A percentile compares a stretch with the other conserved stretches of the same genome.
Conservation (phyloP, 1,284 basidiomycete genomes). For the Golubevia sp. region DNA sequence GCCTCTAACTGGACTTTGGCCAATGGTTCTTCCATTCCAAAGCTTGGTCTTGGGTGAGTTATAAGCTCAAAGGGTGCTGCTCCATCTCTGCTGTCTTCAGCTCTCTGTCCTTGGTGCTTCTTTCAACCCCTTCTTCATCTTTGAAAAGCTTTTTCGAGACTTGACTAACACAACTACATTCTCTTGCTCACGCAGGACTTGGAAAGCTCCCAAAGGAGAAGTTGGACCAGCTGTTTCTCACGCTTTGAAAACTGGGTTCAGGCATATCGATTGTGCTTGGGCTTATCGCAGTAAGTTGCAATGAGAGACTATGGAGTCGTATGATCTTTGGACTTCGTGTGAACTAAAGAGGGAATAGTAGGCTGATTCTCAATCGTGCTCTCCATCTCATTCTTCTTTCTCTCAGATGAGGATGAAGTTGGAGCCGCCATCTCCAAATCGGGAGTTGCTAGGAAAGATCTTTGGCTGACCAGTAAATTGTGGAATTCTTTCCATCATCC, state of each 20-base stretch:
- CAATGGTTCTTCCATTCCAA: slow-evolving; percentile 45
- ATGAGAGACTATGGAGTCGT: too few species aligned
- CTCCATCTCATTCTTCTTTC: slow-evolving; percentile 12
- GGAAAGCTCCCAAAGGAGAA: slow-evolving; percentile 22
- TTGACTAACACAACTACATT: too few species aligned
- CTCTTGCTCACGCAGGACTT: too few species aligned
- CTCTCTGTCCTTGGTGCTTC: not conserved
- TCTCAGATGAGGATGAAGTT: slow-evolving; percentile 46
- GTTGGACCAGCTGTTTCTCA: slow-evolving; percentile 42
- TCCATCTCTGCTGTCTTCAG: too few species aligned
- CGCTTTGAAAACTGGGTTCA: slow-evolving; percentile 45
- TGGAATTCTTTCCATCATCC: slow-evolving; percentile 34
- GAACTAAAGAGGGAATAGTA: too few species aligned
- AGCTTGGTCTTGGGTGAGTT: slow-evolving; percentile 28
- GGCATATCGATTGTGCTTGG: slow-evolving; percentile 43
- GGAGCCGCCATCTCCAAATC: slow-evolving; percentile 43
- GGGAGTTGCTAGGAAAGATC: slow-evolving; percentile 35
- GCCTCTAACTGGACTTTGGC: slow-evolving; percentile 38
- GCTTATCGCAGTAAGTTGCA: slow-evolving; percentile 6
- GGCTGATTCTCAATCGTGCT: not conserved
- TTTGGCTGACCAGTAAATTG: slow-evolving; percentile 50
- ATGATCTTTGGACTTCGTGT: too few species aligned
- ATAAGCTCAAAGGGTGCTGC: too few species aligned
- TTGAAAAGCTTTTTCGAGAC: not conserved
- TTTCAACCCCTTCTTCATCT: not conserved